These are phyloP conservation scores for Clitopilus passeckerianus DNA, from an alignment of 768 basidiomycete genomes.

Conservation along the genomic window DNA sequence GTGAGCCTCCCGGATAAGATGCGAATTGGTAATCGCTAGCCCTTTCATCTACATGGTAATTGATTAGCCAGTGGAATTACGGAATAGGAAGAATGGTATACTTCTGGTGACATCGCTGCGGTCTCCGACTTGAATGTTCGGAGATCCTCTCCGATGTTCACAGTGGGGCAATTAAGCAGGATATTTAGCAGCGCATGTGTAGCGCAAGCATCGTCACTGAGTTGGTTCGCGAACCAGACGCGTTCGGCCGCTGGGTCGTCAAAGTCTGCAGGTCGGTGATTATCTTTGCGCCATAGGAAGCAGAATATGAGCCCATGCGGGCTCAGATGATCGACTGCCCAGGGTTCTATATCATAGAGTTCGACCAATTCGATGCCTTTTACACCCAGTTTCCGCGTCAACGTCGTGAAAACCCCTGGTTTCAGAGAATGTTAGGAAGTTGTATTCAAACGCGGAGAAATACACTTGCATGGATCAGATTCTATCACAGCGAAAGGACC, in stretches of 20 bases:
- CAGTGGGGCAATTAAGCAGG: constrained; percentile 46
- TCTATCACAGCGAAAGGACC: constrained; percentile 61
- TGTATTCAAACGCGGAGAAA: background rate
- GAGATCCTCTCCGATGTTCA: constrained; percentile 44
- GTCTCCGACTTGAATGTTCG: constrained; percentile 44
- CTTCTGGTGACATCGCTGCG: constrained; percentile 50
- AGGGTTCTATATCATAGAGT: constrained; percentile 59
- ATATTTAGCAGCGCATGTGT: constrained; percentile 61
- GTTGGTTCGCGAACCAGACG: constrained; percentile 68
- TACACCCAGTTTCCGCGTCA: constrained; percentile 51
- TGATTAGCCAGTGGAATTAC: background rate
- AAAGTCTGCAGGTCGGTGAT: constrained; percentile 39
- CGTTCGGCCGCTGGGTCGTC: constrained; percentile 48
- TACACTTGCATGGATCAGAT: constrained; percentile 39
- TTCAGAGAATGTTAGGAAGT: background rate
- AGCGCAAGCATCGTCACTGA: constrained; percentile 62
- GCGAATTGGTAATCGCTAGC: constrained; percentile 54
- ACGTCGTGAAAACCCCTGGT: constrained; percentile 53
- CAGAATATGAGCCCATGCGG: constrained; percentile 62
- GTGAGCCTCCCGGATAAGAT: constrained; percentile 47
- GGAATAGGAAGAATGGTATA: constrained; percentile 17
- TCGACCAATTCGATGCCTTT: constrained; percentile 49
- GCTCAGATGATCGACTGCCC: constrained; percentile 55
- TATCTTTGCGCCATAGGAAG: constrained; percentile 51
- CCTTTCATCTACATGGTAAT: constrained; percentile 49